Evolutionary conservation across 441 rosid genomes (phyloP), one percentile per base, ranked within the genome.

Genomic region (Dalechampia spathulata): DNA sequence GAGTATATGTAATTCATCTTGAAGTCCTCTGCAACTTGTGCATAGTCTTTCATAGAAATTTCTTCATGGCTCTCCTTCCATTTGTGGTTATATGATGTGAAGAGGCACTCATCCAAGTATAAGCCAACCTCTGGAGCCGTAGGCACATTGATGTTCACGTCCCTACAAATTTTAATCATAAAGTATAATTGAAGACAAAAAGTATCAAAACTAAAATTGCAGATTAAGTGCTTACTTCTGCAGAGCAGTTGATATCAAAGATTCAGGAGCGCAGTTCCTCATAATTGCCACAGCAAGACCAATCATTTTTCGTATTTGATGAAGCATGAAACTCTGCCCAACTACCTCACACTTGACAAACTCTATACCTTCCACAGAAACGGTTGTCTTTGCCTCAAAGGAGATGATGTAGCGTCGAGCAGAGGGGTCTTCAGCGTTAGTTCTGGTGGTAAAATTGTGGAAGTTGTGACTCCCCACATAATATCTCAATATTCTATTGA

Each of bases 301-400:
- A 0, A 92, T 83, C 99, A 89, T 80, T 63, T 92, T 92, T 41
- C 97, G 64, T 42, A 89, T 86, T 69, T 92, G 99, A 73, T 92
- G 99, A 82, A 92, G 99, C 99, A 92, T 92, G 72, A 92, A 89
- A 74, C 99, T 92, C 81, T 92, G 97, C 23, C 97, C 99, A 19
- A 85, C 83, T 49, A 92, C 95, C 74, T 89, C 99, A 73, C 99
- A 92, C 78, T 83, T 85, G 11, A 92, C 86, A 70, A 89, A 89
- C 26, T 86, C 88, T 19, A 86, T 78, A 16, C 97, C 95, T 19
- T 76, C 81, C 23, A 92, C 81, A 10, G 66, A 72, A 55, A 86
- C 75, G 3, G 59, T 58, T 0, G 76, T 68, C 64, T 75, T 68
- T 0, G 90, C 97, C 0, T 77, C 74, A 50, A 92, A 89, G 0